These are phyloP conservation scores for Beauveria rudraprayagi DNA, from an alignment of 2,329 filamentous ascomycete genomes.

Conservation along the genomic window DNA sequence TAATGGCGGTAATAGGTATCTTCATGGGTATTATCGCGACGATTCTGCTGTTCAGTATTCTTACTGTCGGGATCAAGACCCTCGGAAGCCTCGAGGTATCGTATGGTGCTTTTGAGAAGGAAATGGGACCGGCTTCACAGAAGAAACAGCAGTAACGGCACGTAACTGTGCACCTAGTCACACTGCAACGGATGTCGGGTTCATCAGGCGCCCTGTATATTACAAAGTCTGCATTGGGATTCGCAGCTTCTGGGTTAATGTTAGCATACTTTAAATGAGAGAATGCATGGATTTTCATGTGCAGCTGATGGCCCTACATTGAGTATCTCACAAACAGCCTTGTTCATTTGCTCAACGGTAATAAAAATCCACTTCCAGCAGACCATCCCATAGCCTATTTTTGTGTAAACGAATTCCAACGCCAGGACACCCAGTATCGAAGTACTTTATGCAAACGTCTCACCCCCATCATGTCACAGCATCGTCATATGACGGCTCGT, in stretches of 20 bases:
- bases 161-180: not conserved
- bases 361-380: not conserved
- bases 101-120: slow-evolving; percentile 94
- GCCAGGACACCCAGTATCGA: not conserved
- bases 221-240: not conserved
- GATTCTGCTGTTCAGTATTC: slow-evolving; percentile 65
- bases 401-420: not conserved
- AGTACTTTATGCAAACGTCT: not conserved
- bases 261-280: not conserved
- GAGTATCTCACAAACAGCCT: not conserved
- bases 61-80: slow-evolving; percentile 70
- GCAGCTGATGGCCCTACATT: not conserved
- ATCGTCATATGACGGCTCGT: not conserved
- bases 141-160: slow-evolving; percentile 54
- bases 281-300: not conserved
- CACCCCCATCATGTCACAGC: not conserved
- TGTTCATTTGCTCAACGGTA: not conserved
- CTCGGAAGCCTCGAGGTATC: slow-evolving; percentile 77
- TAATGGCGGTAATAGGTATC: slow-evolving; percentile 50
- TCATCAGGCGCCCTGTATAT: not conserved
- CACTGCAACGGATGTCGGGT: not conserved
- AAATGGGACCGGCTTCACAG: slow-evolving; percentile 80
- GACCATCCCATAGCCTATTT: not conserved
- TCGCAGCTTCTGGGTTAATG: not conserved
- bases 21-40: slow-evolving; percentile 76